Percentiles rank a stretch among this genome's conserved stretches.
These are phyloP conservation scores for Abrus precatorius DNA, from an alignment of 306 rosid species.

Conservation along the genomic window DNA sequence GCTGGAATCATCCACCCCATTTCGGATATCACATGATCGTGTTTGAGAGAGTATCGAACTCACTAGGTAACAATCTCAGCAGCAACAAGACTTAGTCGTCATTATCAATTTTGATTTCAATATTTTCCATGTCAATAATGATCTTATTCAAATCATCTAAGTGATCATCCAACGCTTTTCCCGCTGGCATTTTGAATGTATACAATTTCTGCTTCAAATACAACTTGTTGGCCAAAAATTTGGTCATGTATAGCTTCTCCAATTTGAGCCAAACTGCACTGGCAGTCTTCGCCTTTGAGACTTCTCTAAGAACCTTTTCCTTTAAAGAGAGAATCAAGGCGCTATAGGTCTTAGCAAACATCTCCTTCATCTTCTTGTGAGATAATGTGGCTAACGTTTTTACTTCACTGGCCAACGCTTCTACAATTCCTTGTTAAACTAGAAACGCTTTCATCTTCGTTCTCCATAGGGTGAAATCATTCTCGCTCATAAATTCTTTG, in stretches of 20 bases:
- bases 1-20: too few relatives aligned
- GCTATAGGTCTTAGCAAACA: background rate
- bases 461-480: background rate
- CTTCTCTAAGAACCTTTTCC: background rate
- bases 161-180: background rate
- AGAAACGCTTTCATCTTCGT: background rate
- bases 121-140: background rate
- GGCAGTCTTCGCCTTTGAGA: background rate
- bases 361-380: background rate
- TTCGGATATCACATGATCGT: too few relatives aligned
- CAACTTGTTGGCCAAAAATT: background rate
- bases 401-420: background rate
- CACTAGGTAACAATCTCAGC: too few relatives aligned
- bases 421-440: background rate
- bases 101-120: background rate
- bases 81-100: background rate
- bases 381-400: background rate
- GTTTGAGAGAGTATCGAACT: background rate
- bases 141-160: background rate
- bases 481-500: too few relatives aligned
- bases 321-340: background rate
- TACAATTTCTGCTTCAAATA: background rate
- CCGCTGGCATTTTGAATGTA: background rate
- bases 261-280: conserved; percentile 1
- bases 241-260: background rate